Base-by-base conservation (phyloP, 371 early-diverging fungal genomes). In the Mucor saturninus region DNA sequence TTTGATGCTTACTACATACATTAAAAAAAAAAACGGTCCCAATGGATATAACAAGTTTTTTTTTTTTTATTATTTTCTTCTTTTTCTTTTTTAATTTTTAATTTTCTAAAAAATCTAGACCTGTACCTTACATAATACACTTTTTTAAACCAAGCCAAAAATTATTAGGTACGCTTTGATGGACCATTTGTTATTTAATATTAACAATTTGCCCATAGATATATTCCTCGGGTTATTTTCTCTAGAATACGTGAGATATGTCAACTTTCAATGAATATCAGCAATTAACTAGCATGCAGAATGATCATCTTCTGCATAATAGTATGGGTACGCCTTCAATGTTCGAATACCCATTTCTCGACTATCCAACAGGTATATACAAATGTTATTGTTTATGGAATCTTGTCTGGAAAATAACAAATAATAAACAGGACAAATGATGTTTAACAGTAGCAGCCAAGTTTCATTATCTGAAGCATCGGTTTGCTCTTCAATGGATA, bases 401-500 rank as follows among this genome's bases (percentile, higher is more conserved):
- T 46, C 32, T 35, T 37, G 48, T 48, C 26, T n/a, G 37, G 5
- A 48, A 58, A 46, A 58, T 21, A 57, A 35, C 14, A 57, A 57
- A 35, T 4, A 45, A 35, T 0, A 45, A 43, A 31, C 31, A 50
- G 50, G 50, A 9, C 31, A 10, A 9, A 8, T 30, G 29, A 8
- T 30, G 31, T 7, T 50, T 48, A 15, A 35, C 39, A 42, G 43
- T 14, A 50, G 30, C 30, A 50, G 48, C 40, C 14, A 46, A 46
- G 46, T 46, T 21, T 62, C 70, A 26, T 66, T 62, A 50, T 65
- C 66, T 15, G 67, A 61, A 15, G 54, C 65, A 39, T 69, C 66
- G 26, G 54, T 51, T 26, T 61, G 67, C 21, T 65, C 67, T 46
- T 67, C 68, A 13, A 68, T 54, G 59, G 68, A 59, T 54, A 67